These are phyloP conservation scores for Batkoa obscura DNA, from an alignment of 371 early-diverging fungal species.

Conservation along the genomic window DNA sequence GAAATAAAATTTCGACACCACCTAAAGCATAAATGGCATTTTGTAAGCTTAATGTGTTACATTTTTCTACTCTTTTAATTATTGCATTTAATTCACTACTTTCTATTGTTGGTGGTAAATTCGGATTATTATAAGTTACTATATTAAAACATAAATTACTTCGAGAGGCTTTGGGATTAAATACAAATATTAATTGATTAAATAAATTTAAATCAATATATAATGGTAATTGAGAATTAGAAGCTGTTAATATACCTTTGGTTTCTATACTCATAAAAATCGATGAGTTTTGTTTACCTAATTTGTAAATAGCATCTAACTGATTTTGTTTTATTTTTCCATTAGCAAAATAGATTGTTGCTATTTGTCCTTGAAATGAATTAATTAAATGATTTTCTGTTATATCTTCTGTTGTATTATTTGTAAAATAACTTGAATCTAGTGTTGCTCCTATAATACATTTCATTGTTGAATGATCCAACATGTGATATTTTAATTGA, in stretches of 20 bases:
- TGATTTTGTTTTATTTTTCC: constrained; percentile 5
- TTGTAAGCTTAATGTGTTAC: constrained; percentile 21
- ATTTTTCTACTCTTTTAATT: constrained; percentile 12
- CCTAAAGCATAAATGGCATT: constrained; percentile 27
- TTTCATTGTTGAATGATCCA: constrained; percentile 13
- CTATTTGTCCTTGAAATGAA: constrained; percentile 10
- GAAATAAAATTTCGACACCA: constrained; percentile 23
- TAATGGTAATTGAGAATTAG: neutral
- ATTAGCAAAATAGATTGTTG: constrained; percentile 6
- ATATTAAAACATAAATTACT: constrained; percentile 17
- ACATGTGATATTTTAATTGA: constrained; percentile 19
- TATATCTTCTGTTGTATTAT: neutral
- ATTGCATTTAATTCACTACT: constrained; percentile 8
- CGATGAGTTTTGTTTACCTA: constrained; percentile 9
- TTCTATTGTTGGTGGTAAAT: neutral
- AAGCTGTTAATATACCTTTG: neutral
- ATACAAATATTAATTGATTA: constrained; percentile 8
- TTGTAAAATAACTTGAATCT: too few relatives aligned
- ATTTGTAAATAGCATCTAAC: constrained; percentile 3
- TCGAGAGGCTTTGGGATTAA: constrained; percentile 17
- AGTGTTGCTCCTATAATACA: neutral
- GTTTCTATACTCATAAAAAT: neutral
- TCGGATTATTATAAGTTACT: neutral
- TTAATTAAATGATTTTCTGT: neutral
- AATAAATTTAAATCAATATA: constrained; percentile 1